phyloP scores from a whole-genome alignment of 2,329 filamentous ascomycete species.

The Herpotrichia juniperi region DNA sequence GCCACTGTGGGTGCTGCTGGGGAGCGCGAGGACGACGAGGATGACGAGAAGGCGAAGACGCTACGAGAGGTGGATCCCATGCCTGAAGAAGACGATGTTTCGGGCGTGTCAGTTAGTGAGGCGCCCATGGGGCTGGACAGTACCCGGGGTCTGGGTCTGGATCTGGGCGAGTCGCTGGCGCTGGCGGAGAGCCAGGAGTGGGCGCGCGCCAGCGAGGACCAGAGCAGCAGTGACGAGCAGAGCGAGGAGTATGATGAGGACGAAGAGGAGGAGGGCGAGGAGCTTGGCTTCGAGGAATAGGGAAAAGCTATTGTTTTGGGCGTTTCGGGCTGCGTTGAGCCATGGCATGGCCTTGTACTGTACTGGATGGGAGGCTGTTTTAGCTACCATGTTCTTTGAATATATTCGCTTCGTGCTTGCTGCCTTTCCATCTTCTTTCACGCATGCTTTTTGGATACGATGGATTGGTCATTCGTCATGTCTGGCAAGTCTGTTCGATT shows the following conservation, averaged over 20 bases:
- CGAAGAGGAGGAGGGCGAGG: slow-evolving; percentile 42
- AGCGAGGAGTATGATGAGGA: slow-evolving; percentile 48
- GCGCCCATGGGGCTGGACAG: slow-evolving; percentile 19
- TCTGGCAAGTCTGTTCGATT: too few species aligned
- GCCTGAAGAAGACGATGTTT: slow-evolving; percentile 16
- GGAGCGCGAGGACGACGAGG: slow-evolving; percentile 7
- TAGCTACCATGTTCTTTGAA: too few species aligned
- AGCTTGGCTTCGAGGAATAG: slow-evolving; percentile 7
- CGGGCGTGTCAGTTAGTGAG: slow-evolving; percentile 7
- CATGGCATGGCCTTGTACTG: too few species aligned
- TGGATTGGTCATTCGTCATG: too few species aligned
- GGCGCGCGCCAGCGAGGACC: slow-evolving; percentile 38
- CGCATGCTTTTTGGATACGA: too few species aligned
- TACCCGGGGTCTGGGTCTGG: slow-evolving; percentile 31
- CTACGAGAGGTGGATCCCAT: slow-evolving; percentile 9
- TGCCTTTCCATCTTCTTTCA: too few species aligned
- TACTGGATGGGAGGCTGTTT: too few species aligned
- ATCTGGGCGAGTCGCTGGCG: slow-evolving; percentile 34
- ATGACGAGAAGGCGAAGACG: slow-evolving; percentile 9
- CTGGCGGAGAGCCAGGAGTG: slow-evolving; percentile 44
- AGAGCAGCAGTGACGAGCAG: slow-evolving; percentile 33
- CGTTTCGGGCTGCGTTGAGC: too few species aligned
- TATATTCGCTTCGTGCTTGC: too few species aligned
- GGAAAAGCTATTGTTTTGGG: too few species aligned
- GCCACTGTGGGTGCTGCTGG: slow-evolving; percentile 29